Conservation (phyloP, 2,329 filamentous ascomycete genomes). For the Fusarium stilboides region DNA sequence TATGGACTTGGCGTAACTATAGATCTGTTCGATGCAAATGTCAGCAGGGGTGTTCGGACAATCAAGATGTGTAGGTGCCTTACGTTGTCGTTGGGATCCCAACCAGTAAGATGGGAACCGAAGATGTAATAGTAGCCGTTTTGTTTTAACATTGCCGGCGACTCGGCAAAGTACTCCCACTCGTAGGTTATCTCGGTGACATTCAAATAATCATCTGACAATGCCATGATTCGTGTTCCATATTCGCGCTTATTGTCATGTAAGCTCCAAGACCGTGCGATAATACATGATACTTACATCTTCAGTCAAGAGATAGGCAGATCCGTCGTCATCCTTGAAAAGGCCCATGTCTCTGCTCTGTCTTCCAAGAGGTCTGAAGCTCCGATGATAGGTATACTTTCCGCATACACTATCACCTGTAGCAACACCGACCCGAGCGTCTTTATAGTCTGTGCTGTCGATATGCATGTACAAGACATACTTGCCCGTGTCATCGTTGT, state of each 20-base stretch:
- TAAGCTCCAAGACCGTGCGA: background rate
- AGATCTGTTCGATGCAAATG: conserved; percentile 52
- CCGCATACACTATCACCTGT: conserved; percentile 73
- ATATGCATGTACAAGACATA: conserved; percentile 82
- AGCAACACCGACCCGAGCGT: conserved; percentile 76
- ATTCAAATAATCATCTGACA: conserved; percentile 70
- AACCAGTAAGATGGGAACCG: conserved; percentile 70
- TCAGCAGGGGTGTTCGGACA: background rate
- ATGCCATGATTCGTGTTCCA: conserved; percentile 70
- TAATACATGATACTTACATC: conserved; percentile 61
- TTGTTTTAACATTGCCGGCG: conserved; percentile 74
- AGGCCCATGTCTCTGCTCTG: conserved; percentile 71
- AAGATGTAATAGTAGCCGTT: conserved; percentile 76
- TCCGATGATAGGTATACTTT: conserved; percentile 61
- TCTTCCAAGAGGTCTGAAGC: conserved; percentile 54
- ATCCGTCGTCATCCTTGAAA: conserved; percentile 74
- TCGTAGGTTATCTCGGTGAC: conserved; percentile 65
- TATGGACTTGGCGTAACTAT: conserved; percentile 71
- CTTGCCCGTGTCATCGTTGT: conserved; percentile 73
- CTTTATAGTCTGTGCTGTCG: conserved; percentile 72
- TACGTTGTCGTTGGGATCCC: conserved; percentile 75
- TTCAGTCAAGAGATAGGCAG: conserved; percentile 74
- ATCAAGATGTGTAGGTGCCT: accelerated
- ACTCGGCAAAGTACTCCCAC: conserved; percentile 70
- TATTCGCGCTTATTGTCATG: conserved; percentile 62